These are phyloP conservation scores for Waltergamsia citrina DNA, from an alignment of 2,329 filamentous ascomycete species.

Conservation along the genomic window DNA sequence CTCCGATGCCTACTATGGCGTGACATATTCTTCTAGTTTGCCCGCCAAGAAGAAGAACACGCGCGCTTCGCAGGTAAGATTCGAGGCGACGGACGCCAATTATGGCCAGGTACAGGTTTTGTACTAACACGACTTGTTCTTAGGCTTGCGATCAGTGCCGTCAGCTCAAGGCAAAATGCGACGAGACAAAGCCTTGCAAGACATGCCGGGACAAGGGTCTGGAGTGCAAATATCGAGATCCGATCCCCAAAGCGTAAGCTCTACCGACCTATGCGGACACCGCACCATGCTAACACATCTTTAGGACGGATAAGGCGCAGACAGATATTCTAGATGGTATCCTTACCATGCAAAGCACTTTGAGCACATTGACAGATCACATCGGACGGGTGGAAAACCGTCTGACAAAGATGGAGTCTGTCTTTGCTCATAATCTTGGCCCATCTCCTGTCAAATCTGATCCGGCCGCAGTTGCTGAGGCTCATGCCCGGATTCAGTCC, in stretches of 20 bases:
- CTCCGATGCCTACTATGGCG: slow-evolving; percentile 24
- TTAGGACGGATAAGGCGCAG: slow-evolving; percentile 49
- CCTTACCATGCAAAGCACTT: slow-evolving; percentile 25
- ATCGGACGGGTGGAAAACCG: slow-evolving; percentile 27
- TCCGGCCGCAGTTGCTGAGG: slow-evolving; percentile 15
- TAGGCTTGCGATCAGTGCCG: slow-evolving; percentile 89
- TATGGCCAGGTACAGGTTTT: background rate
- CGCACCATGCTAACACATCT: slow-evolving; percentile 7
- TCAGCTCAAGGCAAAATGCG: slow-evolving; percentile 82
- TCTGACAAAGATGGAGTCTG: slow-evolving; percentile 17
- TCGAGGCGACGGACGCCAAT: background rate
- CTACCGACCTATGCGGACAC: background rate
- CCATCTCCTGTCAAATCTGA: slow-evolving; percentile 15
- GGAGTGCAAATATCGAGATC: slow-evolving; percentile 81
- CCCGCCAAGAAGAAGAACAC: slow-evolving; percentile 51
- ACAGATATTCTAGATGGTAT: slow-evolving; percentile 52
- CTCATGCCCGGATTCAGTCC: slow-evolving; percentile 13
- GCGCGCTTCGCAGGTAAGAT: slow-evolving; percentile 49
- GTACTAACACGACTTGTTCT: slow-evolving; percentile 4
- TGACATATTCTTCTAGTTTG: slow-evolving; percentile 31
- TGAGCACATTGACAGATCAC: slow-evolving; percentile 24
- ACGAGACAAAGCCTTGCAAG: slow-evolving; percentile 75
- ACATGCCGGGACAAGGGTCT: slow-evolving; percentile 82
- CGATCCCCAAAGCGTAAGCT: slow-evolving; percentile 80
- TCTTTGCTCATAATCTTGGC: slow-evolving; percentile 10